Conservation (phyloP, 768 basidiomycete genomes). For the Leccinum truebloodii region DNA sequence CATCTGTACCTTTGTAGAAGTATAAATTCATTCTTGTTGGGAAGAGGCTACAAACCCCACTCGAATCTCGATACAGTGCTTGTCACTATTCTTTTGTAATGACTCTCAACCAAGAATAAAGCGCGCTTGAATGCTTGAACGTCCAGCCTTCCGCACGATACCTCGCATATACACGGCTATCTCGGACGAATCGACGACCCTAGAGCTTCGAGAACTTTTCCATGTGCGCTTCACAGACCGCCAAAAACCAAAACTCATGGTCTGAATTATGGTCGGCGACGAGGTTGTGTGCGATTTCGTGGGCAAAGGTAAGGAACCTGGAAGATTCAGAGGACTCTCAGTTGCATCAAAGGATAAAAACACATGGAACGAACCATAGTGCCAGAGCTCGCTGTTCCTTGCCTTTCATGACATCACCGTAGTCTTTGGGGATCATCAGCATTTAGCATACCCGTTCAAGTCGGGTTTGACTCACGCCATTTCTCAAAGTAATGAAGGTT, state of each 20-base stretch:
- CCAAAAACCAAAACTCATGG: background rate
- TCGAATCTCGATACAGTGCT: too few relatives aligned
- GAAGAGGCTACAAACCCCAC: too few relatives aligned
- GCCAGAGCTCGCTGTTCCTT: background rate
- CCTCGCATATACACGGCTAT: too few relatives aligned
- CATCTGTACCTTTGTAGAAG: too few relatives aligned
- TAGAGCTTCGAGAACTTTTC: background rate
- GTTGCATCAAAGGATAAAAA: too few relatives aligned
- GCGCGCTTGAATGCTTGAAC: too few relatives aligned
- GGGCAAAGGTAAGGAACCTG: background rate
- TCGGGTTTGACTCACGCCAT: constrained; percentile 66
- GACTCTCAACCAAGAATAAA: too few relatives aligned
- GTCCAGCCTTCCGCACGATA: too few relatives aligned
- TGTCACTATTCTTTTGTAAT: too few relatives aligned
- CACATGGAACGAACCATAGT: background rate
- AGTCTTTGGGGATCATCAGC: background rate
- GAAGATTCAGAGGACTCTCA: background rate
- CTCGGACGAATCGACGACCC: background rate
- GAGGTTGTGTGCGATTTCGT: background rate
- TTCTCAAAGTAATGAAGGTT: constrained; percentile 81
- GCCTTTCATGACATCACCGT: constrained; percentile 1
- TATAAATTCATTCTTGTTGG: too few relatives aligned
- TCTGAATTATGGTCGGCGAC: background rate
- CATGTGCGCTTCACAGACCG: background rate
- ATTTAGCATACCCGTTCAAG: background rate